A percentile compares a stretch with the other conserved stretches of the same genome.
These are phyloP conservation scores for Verticillium nubilum DNA, from an alignment of 2,329 filamentous ascomycete species.

Conservation along the genomic window DNA sequence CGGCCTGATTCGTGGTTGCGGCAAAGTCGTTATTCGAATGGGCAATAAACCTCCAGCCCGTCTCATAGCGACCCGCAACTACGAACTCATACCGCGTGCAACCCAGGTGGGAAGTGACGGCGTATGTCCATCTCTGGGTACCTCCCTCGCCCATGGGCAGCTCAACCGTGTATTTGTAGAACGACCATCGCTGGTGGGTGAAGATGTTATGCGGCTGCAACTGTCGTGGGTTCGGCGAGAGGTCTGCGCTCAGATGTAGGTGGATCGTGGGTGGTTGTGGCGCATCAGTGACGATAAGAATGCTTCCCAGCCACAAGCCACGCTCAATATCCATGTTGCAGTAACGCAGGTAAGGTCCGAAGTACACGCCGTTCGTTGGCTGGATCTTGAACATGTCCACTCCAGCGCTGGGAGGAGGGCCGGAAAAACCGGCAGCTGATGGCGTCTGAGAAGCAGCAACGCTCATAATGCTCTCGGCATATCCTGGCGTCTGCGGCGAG, in stretches of 20 bases:
- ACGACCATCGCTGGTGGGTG: slow-evolving; percentile 88
- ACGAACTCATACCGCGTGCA: slow-evolving; percentile 98
- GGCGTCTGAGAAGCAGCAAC: slow-evolving; percentile 70
- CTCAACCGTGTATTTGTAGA: slow-evolving; percentile 91
- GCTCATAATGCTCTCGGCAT: slow-evolving; percentile 80
- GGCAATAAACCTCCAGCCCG: slow-evolving; percentile 90
- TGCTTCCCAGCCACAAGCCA: slow-evolving; percentile 87
- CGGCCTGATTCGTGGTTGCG: slow-evolving; percentile 77
- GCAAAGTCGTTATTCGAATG: slow-evolving; percentile 97
- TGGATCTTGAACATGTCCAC: slow-evolving; percentile 92
- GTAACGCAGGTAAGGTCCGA: slow-evolving; percentile 92
- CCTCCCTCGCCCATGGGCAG: slow-evolving; percentile 80
- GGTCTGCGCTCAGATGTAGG: slow-evolving; percentile 81
- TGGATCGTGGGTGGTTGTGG: slow-evolving; percentile 94
- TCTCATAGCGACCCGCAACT: slow-evolving; percentile 84
- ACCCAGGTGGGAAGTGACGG: slow-evolving; percentile 91
- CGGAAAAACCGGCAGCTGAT: slow-evolving; percentile 75
- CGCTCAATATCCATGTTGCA: slow-evolving; percentile 95
- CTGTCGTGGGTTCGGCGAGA: slow-evolving; percentile 89
- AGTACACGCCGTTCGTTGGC: slow-evolving; percentile 95
- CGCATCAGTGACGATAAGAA: slow-evolving; percentile 85
- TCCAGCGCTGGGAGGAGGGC: slow-evolving; percentile 81
- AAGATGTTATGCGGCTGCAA: slow-evolving; percentile 77
- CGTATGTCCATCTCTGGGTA: slow-evolving; percentile 91
- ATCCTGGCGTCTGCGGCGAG: slow-evolving; percentile 76